A percentile compares a stretch with the other conserved stretches of the same genome.
These are phyloP conservation scores for Toxicodendron radicans DNA, from an alignment of 345 rosid genomes.

Conservation along the genomic window DNA sequence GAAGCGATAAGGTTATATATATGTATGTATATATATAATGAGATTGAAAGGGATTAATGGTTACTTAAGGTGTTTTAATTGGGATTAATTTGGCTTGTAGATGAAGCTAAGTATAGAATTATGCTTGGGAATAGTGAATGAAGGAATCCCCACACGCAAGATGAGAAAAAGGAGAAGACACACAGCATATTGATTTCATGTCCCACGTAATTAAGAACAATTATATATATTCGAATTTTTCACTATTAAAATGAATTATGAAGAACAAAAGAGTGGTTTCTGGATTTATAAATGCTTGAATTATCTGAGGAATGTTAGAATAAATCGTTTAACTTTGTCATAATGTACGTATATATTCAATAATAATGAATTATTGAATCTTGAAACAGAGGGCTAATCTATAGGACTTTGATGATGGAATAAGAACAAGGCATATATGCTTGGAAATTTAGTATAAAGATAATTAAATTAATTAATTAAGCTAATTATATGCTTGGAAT, in stretches of 20 bases:
- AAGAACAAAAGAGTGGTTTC: too few species aligned
- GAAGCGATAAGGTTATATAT: conserved; percentile 9
- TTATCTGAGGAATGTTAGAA: background rate
- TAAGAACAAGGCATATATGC: conserved; percentile 41
- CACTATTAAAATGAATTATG: too few species aligned
- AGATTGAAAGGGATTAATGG: background rate
- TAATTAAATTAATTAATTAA: background rate
- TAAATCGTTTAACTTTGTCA: background rate
- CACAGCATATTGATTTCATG: conserved; percentile 35
- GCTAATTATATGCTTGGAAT: conserved; percentile 14
- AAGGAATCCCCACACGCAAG: conserved; percentile 25
- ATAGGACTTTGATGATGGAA: conserved; percentile 27
- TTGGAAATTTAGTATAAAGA: too few species aligned
- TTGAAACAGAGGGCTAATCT: conserved; percentile 30
- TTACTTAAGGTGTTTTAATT: conserved; percentile 1
- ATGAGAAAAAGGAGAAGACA: conserved; percentile 29
- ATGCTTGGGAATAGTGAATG: conserved; percentile 40
- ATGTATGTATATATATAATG: conserved; percentile 5
- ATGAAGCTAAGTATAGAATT: conserved; percentile 48
- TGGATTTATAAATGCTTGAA: too few species aligned
- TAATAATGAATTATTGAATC: too few species aligned
- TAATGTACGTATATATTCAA: too few species aligned
- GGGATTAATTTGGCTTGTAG: conserved; percentile 29
- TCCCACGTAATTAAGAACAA: conserved; percentile 20
- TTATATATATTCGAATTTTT: background rate